Evolutionary conservation across 352 stramenopile species (phyloP), one percentile per base, ranked within the genome.

Genomic region (Phytophthora pistaciae): DNA sequence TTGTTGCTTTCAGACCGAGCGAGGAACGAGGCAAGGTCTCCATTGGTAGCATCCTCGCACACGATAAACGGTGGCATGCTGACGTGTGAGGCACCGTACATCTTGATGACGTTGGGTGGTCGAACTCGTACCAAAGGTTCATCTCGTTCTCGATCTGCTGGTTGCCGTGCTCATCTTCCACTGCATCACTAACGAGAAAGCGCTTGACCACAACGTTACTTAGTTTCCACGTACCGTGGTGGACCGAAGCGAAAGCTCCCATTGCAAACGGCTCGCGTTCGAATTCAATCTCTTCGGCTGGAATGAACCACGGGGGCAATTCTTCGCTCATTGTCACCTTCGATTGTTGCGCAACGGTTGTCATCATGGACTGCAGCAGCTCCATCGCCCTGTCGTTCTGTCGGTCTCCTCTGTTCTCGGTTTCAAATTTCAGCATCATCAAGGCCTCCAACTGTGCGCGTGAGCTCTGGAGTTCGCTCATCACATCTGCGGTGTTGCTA

Each of bases 101-200:
- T 75, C 42, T 77, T 74, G 23, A 78, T 50, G 48, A 84, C 59
- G 55, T 84, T 66, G 16, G 74, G 48, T 84, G 74, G 20, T 77
- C 61, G 4, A 82, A 58, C 0, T 44, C 50, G 53, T 65, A 54
- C 74, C 74, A 82, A 3, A 72, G 40, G 10, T 55, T 46, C 31
- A 78, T 61, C 38, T 84, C 77, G 0, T 46, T 14, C 21, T 77
- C 33, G 27, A 78, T 60, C 7, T 70, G 9, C 20, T n/a, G n/a
- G n/a, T 36, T 63, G 0, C 48, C 44, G 7, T 33, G 21, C 3
- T 66, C 61, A 3, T 52, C 66, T 11, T 21, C n/a, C 3, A 52
- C 25, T 25, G 29, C 42, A 8, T 52, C 49, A 27, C 71, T 64
- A 9, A 68, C 36, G 10, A 60, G 16, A 7, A 79, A 68, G 20